Conservation (phyloP, 2,329 filamentous ascomycete genomes). For the Penicillium sp. region DNA sequence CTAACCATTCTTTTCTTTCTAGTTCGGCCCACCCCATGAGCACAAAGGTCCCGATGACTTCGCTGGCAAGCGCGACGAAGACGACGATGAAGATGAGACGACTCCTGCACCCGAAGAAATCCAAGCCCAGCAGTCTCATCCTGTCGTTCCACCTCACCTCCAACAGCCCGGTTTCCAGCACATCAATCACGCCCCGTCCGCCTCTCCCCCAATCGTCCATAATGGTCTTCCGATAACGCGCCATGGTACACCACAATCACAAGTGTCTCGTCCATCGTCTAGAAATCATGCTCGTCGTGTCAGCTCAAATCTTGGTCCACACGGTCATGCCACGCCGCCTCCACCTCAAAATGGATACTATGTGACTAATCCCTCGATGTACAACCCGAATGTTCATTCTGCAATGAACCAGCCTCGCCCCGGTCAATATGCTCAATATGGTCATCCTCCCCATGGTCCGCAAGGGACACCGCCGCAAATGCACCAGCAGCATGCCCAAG, state of each 20-base stretch:
- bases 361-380: constrained; percentile 84
- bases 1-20: constrained; percentile 2
- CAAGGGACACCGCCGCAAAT: constrained; percentile 42
- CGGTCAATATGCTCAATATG: constrained; percentile 49
- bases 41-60: constrained; percentile 96
- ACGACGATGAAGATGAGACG: constrained; percentile 79
- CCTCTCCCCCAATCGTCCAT: constrained; percentile 78
- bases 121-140: constrained; percentile 56
- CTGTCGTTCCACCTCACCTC: constrained; percentile 73
- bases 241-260: constrained; percentile 81
- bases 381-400: constrained; percentile 68
- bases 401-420: constrained; percentile 55
- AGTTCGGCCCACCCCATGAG: constrained; percentile 93
- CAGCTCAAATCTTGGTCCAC: constrained; percentile 74
- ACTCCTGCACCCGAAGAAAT: constrained; percentile 74
- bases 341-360: constrained; percentile 72
- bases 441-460: constrained; percentile 50
- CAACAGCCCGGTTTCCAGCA: constrained; percentile 76
- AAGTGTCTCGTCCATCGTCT: constrained; percentile 77
- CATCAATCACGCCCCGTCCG: constrained; percentile 82
- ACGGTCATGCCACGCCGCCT: constrained; percentile 65
- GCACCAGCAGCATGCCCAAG: constrained; percentile 34
- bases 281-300: constrained; percentile 78
- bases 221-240: constrained; percentile 76
- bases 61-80: constrained; percentile 74